Evolutionary conservation across 1,139 yeast species (phyloP), one percentile per base, ranked within the genome.

Genomic region (Scheffersomyces parashehatae): DNA sequence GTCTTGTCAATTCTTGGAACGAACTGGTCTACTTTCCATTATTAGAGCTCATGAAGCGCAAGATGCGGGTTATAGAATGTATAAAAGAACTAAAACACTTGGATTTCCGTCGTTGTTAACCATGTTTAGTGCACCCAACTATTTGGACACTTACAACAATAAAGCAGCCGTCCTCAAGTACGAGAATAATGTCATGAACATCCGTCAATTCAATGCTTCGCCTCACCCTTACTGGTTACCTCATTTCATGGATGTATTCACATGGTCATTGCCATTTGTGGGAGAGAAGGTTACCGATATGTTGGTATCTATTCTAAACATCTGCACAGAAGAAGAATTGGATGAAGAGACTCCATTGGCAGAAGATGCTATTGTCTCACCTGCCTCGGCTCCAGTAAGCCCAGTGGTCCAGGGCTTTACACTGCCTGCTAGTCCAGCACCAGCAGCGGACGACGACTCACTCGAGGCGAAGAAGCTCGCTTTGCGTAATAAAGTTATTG

Each of bases 181-280:
- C 65, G 97, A 89, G 56, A 81, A 87, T 58, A 87, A 90, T 55
- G 95, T 91, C 34, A 87, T 93, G 95, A 93, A 93, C 64, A 93
- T 93, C 51, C 80, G 98, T 49, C 99, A 93, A 67, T 93, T 93
- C 70, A 90, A 90, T 63, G 73, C 86, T 57, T 84, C 93, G 33
- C 96, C 97, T 7, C 98, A 93, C 66, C 99, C 99, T 1, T 93
- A 93, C 67, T 91, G 96, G 93, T 74, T 93, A 53, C 99, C 99
- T 3, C 91, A 91, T 64, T 89, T 91, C 57, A 90, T 91, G 96
- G 97, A 93, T 64, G 97, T 91, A 5, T 93, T 93, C 65, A 87
- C 97, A 5, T 93, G 99, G 99, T 88, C 97, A 3, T 73, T 93
- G 48, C 99, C 99, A 6, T 93, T 93, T 73, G 98, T 93, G 33